These are phyloP conservation scores for Graphilbum sp. DNA, from an alignment of 2,329 filamentous ascomycete species.

Conservation along the genomic window DNA sequence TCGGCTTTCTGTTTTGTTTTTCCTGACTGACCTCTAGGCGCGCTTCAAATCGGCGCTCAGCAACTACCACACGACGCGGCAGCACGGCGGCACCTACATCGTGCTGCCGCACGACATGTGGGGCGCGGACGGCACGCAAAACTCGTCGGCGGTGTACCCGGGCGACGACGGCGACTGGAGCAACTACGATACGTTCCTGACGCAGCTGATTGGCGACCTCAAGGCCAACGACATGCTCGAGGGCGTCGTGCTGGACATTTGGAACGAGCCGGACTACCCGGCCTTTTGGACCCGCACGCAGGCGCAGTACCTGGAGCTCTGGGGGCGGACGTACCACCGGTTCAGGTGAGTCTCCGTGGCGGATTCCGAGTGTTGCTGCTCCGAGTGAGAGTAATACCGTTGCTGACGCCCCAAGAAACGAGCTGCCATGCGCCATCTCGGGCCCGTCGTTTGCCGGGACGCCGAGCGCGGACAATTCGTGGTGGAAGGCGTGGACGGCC, in stretches of 20 bases:
- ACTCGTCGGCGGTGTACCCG: conserved; percentile 21
- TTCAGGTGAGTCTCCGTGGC: not conserved
- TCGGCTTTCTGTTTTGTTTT: no score
- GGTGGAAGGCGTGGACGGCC: conserved; percentile 22
- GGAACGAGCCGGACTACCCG: conserved; percentile 33
- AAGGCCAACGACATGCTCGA: conserved; percentile 19
- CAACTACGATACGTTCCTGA: conserved; percentile 24
- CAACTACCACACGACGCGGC: conserved; percentile 26
- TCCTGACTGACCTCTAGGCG: not conserved
- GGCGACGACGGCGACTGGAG: conserved; percentile 33
- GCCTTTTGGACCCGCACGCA: conserved; percentile 20
- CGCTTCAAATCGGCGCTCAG: conserved; percentile 26
- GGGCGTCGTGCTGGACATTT: conserved; percentile 29
- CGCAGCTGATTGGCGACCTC: conserved; percentile 18
- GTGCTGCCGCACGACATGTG: conserved; percentile 29
- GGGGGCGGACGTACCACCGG: conserved; percentile 9
- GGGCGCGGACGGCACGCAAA: conserved; percentile 28
- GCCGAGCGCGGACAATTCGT: conserved; percentile 17
- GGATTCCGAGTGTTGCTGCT: no score
- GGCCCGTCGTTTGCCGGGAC: conserved; percentile 21
- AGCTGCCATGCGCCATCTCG: conserved; percentile 13
- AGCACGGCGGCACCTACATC: conserved; percentile 26
- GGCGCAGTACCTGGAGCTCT: conserved; percentile 24
- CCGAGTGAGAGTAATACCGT: no score
- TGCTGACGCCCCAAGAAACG: no score